phyloP scores from a whole-genome alignment of 768 basidiomycete genomes.

The Lyophyllum shimeji region DNA sequence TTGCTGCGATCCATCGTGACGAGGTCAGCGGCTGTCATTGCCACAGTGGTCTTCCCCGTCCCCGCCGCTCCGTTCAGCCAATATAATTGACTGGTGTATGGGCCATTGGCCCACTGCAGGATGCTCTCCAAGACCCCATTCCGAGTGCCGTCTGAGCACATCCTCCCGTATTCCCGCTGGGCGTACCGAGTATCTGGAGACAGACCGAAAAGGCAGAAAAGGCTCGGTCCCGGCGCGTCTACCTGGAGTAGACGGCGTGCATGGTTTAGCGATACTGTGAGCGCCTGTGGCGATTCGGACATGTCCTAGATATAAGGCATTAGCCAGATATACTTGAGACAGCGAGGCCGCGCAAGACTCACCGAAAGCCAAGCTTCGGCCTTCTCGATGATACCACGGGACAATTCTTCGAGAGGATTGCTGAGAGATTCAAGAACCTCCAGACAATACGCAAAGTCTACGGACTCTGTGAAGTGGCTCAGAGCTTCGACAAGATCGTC shows the following conservation, averaged over 20 bases:
- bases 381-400: slow-evolving; percentile 2
- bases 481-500: slow-evolving; percentile 7
- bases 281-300: neutral
- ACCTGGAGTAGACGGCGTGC: slow-evolving; percentile 1
- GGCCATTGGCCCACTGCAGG: slow-evolving; percentile 13
- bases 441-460: slow-evolving; percentile 13
- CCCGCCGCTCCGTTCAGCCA: slow-evolving; percentile 24
- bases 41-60: slow-evolving; percentile 21
- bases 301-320: slow-evolving; percentile 6
- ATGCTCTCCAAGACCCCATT: slow-evolving; percentile 15
- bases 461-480: slow-evolving; percentile 3
- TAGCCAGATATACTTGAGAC: neutral
- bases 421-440: slow-evolving; percentile 15
- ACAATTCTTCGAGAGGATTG: slow-evolving; percentile 9
- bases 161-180: slow-evolving; percentile 10
- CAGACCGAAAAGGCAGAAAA: slow-evolving; percentile 13
- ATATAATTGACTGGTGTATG: slow-evolving; percentile 11
- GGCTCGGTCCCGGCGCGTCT: slow-evolving; percentile 2
- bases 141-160: slow-evolving; percentile 15
- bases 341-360: neutral
- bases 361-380: slow-evolving; percentile 12
- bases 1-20: slow-evolving; percentile 13
- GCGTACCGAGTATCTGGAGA: slow-evolving; percentile 11
- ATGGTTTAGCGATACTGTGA: neutral
- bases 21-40: slow-evolving; percentile 15